These are phyloP conservation scores for Tetraselmis chui DNA, from an alignment of 139 green algal species.

Conservation along the genomic window DNA sequence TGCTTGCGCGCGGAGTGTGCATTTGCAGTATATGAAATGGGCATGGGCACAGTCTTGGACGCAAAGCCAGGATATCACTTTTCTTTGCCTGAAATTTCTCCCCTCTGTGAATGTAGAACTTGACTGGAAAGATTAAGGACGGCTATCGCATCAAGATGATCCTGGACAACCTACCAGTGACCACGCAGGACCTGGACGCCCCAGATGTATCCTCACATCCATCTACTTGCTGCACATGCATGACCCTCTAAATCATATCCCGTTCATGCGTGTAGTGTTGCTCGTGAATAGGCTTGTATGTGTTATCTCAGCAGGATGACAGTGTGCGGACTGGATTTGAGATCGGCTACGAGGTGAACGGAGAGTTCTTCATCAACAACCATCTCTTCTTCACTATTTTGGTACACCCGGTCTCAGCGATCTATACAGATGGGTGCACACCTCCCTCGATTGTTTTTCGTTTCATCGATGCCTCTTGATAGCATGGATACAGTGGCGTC, in stretches of 20 bases:
- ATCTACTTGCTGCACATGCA: neutral
- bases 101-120: neutral
- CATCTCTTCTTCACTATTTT: conserved; percentile 93
- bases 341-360: conserved; percentile 58
- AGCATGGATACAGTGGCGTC: too few species aligned
- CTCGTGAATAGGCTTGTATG: too few species aligned
- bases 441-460: too few species aligned
- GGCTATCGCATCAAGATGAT: conserved; percentile 88
- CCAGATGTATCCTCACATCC: neutral
- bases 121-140: conserved; percentile 59
- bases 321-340: conserved; percentile 73
- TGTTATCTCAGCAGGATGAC: neutral
- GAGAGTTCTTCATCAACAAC: conserved; percentile 87
- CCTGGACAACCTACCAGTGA: conserved; percentile 95
- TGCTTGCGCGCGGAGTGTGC: too few species aligned
- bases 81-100: too few species aligned
- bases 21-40: too few species aligned
- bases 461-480: too few species aligned
- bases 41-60: neutral
- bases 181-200: conserved; percentile 72
- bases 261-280: too few species aligned
- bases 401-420: conserved; percentile 44
- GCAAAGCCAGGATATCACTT: too few species aligned
- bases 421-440: too few species aligned
- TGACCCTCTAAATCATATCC: neutral